Evolutionary conservation across 2,329 filamentous ascomycete genomes (phyloP), one percentile per base, ranked within the genome.

Genomic region (Cercospora nicotianae): DNA sequence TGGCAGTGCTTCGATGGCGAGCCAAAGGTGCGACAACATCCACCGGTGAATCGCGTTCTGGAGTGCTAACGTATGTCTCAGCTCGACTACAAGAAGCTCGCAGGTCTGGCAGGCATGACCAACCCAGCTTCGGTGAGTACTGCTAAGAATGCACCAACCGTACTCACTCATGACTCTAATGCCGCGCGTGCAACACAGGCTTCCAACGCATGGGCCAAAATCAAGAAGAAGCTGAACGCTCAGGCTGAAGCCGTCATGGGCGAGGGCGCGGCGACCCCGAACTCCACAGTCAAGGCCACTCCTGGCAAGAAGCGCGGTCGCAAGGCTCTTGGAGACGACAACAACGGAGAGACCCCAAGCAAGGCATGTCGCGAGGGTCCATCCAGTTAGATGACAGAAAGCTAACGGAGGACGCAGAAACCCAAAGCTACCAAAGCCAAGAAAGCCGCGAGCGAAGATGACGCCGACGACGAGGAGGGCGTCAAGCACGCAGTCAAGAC

Each of bases 11-110:
- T 76, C 62, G 69, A 68, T 16, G 72, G 69, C 9, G 68, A 75
- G 53, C 75, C 75, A 1, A 75, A 77, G 69, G 75, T 75, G 68
- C 23, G 20, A 6, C 31, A 1, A 74, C 70, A 51, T 90, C 87
- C 6, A 36, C 7, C 18, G 4, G 28, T 36, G 20, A 55, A 7
- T 42, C 3, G 9, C 12, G 2, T 72, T 82, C 81, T 59, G 30
- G 2, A 13, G 16, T 53, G 33, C 30, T 61, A 9, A 48, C 59
- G 60, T 31, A 63, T 59, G 45, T 20, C 16, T 12, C 60, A 75
- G 73, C 48, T 76, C 63, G 68, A 76, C 63, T 72, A 67, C 45
- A 51, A 71, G 2, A 74, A 75, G 51, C 67, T 77, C 12, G 70
- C 75, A 18, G 57, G 60, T 12, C 65, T 72, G 30, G 59, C 66